Evolutionary conservation across 306 rosid species (phyloP).

Genomic region (Vicia faba): DNA sequence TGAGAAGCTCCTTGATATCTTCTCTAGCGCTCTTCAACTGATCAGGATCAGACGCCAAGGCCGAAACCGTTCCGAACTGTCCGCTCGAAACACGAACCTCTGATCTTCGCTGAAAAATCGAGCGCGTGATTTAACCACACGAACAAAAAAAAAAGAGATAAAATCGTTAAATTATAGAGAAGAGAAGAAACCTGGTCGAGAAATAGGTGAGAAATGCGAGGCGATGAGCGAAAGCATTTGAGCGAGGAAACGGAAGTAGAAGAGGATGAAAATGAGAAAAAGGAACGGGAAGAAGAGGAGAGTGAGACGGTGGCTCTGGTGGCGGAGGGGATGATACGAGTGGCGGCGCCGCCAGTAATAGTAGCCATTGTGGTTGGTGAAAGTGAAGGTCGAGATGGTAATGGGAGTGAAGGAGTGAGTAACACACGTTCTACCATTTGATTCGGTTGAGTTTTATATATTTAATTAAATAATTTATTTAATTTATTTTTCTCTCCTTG

Average conservation of each 20-base stretch:
- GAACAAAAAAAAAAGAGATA: not conserved
- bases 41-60: constrained; percentile 73
- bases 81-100: constrained; percentile 49
- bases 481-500: constrained; percentile 33
- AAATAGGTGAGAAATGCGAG: constrained; percentile 68
- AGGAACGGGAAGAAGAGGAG: constrained; percentile 40
- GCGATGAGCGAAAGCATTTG: constrained; percentile 57
- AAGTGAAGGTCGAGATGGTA: constrained; percentile 35
- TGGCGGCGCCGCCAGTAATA: constrained; percentile 48
- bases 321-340: constrained; percentile 57
- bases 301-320: constrained; percentile 49
- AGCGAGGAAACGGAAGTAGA: constrained; percentile 40
- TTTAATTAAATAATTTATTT: not conserved
- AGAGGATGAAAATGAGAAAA: constrained; percentile 33
- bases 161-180: not conserved
- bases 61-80: constrained; percentile 51
- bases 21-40: constrained; percentile 80
- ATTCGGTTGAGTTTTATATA: constrained; percentile 17
- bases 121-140: not conserved
- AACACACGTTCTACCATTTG: constrained; percentile 55
- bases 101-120: constrained; percentile 51
- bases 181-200: constrained; percentile 58
- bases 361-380: constrained; percentile 50
- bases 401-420: constrained; percentile 42
- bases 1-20: constrained; percentile 81